Base-by-base conservation (phyloP, 768 basidiomycete genomes). In the Suillus plorans region DNA sequence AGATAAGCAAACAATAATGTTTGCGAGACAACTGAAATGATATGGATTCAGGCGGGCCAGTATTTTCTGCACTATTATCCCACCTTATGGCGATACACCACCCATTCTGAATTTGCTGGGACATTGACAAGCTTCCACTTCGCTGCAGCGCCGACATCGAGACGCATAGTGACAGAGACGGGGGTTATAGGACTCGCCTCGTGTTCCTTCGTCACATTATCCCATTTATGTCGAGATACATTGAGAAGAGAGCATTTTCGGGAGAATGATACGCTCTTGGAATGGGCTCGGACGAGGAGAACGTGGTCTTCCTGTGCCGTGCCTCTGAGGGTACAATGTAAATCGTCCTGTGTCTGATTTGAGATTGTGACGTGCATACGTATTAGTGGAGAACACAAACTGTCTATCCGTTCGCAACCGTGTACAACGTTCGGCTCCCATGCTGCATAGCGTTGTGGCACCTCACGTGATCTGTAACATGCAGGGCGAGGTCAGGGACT, bases 51-150 rank as follows among this genome's bases (percentile, higher is more conserved):
- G 28, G 7, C 4, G 28, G 1, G 57, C 18, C 41, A 59, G 12
- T 16, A 25, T 2, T 3, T 6, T 59, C 58, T 41, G 42, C 18
- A 41, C 10, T 6, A 59, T 28, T 42, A 28, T 42, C 83, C 58
- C 66, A 90, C 89, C 73, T 80, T 80, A 66, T 78, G 80, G 53
- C 80, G 77, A 69, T 86, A 91, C 31, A 90, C 69, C 44, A 79
- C 74, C 88, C 89, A 91, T 3, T 84, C 84, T 68, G 80, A 85
- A 49, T 78, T 78, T 13, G 79, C 76, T 10, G 78, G 75, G 9
- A 82, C 74, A 2, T 70, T 55, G 14, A 88, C 69, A 34, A 74
- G 71, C 67, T 81, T 77, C 85, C 86, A 88, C n/a, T 72, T 77
- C 18, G 81, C 78, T 1, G 77, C 69, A 28, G 68, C 66, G 50